A percentile compares a stretch with the other conserved stretches of the same genome.
These are phyloP conservation scores for Talaromyces ruber DNA, from an alignment of 495 filamentous ascomycete genomes.

Conservation along the genomic window DNA sequence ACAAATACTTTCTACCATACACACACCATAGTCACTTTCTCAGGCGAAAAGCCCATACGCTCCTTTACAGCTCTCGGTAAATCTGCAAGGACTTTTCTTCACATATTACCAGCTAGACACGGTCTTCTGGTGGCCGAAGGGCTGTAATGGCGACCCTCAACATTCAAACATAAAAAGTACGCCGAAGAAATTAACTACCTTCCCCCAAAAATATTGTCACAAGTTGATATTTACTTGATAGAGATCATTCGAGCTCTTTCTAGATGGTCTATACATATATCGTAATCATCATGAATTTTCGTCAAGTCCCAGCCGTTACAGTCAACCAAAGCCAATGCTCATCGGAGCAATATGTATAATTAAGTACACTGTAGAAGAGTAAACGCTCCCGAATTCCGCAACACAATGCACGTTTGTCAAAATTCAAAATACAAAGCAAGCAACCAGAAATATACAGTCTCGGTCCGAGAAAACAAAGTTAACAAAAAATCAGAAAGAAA, in stretches of 20 bases:
- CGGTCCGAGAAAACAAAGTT: not conserved
- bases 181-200: too few species aligned
- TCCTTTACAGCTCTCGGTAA: not conserved
- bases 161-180: too few species aligned
- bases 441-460: not conserved
- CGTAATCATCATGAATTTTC: not conserved
- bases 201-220: not conserved
- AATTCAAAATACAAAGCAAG: not conserved
- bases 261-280: not conserved
- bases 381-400: not conserved
- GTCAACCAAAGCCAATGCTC: not conserved
- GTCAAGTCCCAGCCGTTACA: not conserved
- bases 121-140: not conserved
- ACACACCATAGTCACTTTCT: not conserved
- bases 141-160: too few species aligned
- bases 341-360: constrained; percentile 3
- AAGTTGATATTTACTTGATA: not conserved
- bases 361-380: constrained; percentile 1
- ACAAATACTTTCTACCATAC: too few species aligned
- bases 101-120: not conserved
- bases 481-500: not conserved
- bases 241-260: too few species aligned
- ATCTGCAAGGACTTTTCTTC: not conserved
- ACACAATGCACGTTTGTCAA: not conserved
- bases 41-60: not conserved